phyloP scores from a whole-genome alignment of 148 eudicot genomes.

The Rhododendron henanense region DNA sequence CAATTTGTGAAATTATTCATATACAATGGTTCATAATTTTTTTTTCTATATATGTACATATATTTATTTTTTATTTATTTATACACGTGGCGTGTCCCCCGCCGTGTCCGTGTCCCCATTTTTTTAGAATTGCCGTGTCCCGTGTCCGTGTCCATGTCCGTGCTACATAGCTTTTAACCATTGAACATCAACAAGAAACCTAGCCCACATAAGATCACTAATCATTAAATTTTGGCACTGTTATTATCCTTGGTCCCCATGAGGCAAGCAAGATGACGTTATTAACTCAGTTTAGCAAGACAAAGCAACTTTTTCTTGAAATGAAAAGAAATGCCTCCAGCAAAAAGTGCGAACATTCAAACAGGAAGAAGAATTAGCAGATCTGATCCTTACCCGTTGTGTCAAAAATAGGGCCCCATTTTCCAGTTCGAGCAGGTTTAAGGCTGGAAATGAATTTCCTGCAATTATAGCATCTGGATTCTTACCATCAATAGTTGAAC shows the following conservation, averaged over 20 bases:
- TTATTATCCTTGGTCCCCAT: neutral
- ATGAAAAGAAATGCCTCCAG: neutral
- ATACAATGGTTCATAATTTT: too few species aligned
- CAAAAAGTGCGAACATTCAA: neutral
- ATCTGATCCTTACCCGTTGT: constrained; percentile 47
- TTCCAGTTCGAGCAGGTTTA: constrained; percentile 67
- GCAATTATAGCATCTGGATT: constrained; percentile 19
- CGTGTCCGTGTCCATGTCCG: too few species aligned
- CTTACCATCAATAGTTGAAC: neutral
- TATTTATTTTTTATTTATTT: too few species aligned
- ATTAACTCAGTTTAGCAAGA: neutral
- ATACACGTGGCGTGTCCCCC: too few species aligned
- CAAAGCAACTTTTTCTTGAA: neutral
- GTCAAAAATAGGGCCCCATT: constrained; percentile 57
- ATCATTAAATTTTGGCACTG: neutral
- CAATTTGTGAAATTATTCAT: too few species aligned
- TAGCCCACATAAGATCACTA: neutral
- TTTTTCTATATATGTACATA: too few species aligned
- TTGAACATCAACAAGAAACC: neutral
- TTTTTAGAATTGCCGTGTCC: too few species aligned
- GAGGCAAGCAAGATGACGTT: neutral
- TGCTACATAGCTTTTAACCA: too few species aligned
- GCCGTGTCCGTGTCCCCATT: too few species aligned
- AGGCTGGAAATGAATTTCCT: constrained; percentile 85
- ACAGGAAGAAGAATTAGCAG: neutral